These are phyloP conservation scores for Kwoniella europaea DNA, from an alignment of 768 basidiomycete species.

Conservation along the genomic window DNA sequence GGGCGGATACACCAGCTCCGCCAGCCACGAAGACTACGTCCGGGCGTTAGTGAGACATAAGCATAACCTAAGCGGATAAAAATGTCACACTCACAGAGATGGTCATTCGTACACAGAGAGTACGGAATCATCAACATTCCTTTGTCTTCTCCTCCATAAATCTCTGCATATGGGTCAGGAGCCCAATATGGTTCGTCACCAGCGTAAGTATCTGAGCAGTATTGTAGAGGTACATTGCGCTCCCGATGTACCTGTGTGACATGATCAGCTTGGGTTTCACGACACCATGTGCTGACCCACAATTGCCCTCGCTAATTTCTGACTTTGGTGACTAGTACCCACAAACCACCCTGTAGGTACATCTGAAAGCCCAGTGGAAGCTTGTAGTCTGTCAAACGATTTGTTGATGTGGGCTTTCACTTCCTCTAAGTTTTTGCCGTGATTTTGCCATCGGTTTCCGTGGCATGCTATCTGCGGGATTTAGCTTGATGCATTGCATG, in stretches of 20 bases:
- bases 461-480: constrained; percentile 37
- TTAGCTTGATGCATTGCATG: too few relatives aligned
- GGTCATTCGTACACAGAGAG: constrained; percentile 35
- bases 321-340: constrained; percentile 24
- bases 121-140: constrained; percentile 49
- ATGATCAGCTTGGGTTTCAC: neutral
- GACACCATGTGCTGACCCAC: constrained; percentile 11
- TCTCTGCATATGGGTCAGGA: constrained; percentile 32
- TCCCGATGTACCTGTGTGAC: constrained; percentile 37
- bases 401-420: constrained; percentile 36
- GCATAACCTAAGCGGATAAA: neutral
- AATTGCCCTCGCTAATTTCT: constrained; percentile 32
- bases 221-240: constrained; percentile 37
- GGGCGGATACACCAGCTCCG: constrained; percentile 32
- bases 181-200: constrained; percentile 40
- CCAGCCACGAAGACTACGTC: constrained; percentile 32
- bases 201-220: constrained; percentile 43
- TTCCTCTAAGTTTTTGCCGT: constrained; percentile 26
- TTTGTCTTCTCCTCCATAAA: constrained; percentile 33
- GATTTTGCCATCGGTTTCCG: constrained; percentile 44
- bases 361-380: constrained; percentile 33
- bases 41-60: neutral
- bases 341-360: constrained; percentile 44
- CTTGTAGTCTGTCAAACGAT: constrained; percentile 46
- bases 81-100: constrained; percentile 30